Evolutionary conservation across 768 basidiomycete genomes (phyloP), one percentile per base, ranked within the genome.

Genomic region (Sarcomyxa edulis): DNA sequence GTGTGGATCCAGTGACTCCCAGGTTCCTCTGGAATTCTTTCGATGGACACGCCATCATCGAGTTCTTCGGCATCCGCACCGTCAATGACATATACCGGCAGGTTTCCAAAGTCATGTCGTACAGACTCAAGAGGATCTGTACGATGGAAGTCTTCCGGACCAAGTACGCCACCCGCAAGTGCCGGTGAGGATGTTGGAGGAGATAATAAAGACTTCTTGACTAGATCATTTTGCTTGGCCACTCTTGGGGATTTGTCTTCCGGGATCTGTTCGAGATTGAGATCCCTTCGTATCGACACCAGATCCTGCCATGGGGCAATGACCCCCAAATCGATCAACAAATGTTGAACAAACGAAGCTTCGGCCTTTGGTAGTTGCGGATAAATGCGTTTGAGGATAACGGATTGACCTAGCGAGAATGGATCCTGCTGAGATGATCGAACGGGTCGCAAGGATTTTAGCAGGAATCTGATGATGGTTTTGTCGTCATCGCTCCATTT

Each of bases 1-100:
- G 84, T 69, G 50, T 97, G 94, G 8, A 95, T 54, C 95, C 96
- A 98, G 31, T 62, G 54, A 14, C 59, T 68, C 11, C 68, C 73
- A 2, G 77, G 75, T 33, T 85, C 78, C 3, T 62, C 61, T 4
- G 72, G 67, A 22, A 83, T 69, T n/a, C 61, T 53, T 46, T 95
- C 87, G 21, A 97, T 53, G 2, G 93, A 94, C 22, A 99, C 50
- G 2, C 92, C 96, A 55, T 99, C 96, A 54, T 99, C 96, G 15
- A 98, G 71, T 53, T 99, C 96, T 50, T 84, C 61, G 0, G 96
- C 93, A 6, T 50, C 54, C 0, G 67, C 46, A 43, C 90, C 87
- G 52, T 99, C 96, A 39, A 99, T 81, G 14, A 94, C 83, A 56
- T 83, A 98, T 4, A 91, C 88, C 0, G 76, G 77, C 45, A 84